phyloP scores from a whole-genome alignment of 2,329 filamentous ascomycete species.

The Cladosporium sp. region DNA sequence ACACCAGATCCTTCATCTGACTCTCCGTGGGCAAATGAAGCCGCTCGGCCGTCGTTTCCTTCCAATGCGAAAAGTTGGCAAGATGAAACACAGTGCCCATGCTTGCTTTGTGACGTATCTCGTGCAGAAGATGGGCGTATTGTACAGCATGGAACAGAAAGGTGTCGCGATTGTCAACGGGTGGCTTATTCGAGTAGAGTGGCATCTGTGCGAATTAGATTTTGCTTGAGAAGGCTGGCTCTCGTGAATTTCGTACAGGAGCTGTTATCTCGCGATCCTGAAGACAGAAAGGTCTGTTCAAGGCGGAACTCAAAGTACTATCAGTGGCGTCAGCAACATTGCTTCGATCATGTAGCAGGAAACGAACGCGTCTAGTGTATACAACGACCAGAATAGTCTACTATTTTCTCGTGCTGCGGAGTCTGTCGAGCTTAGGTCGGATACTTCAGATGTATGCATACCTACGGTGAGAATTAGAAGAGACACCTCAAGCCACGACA shows the following conservation, averaged over 20 bases:
- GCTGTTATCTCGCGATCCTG: constrained; percentile 3
- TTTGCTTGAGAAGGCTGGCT: not conserved
- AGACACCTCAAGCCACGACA: no score
- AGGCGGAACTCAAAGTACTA: not conserved
- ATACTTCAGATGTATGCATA: constrained; percentile 2
- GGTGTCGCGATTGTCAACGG: not conserved
- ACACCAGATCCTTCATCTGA: not conserved
- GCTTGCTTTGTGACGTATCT: not conserved
- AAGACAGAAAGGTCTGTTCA: constrained; percentile 2
- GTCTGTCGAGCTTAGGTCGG: not conserved
- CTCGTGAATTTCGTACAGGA: not conserved
- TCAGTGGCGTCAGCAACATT: not conserved
- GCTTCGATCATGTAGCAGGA: not conserved
- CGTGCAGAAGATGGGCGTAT: constrained; percentile 1
- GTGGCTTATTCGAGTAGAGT: not conserved
- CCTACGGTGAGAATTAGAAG: not conserved
- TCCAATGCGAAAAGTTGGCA: constrained; percentile 2
- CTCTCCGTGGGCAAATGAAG: not conserved
- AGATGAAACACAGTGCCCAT: constrained; percentile 6
- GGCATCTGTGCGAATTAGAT: not conserved
- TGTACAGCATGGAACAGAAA: not conserved
- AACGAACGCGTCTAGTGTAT: constrained; percentile 3
- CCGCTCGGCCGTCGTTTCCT: not conserved
- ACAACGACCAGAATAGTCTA: constrained; percentile 3
- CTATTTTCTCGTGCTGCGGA: not conserved